Evolutionary conservation across 2,329 filamentous ascomycete genomes (phyloP).

Genomic region (Monosporascus sp.): DNA sequence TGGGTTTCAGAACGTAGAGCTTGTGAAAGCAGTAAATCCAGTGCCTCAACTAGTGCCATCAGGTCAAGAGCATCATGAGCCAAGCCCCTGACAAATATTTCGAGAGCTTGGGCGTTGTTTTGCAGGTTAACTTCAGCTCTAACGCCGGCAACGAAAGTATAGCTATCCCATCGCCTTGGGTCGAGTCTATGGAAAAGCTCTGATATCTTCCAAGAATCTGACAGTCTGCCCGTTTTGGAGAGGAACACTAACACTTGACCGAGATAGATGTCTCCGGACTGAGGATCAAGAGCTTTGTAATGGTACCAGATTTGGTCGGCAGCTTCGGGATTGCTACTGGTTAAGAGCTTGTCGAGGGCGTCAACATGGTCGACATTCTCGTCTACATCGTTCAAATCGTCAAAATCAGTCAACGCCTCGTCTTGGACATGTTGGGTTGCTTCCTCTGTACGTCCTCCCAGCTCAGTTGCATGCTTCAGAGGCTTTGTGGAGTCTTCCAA

Average conservation of each 20-base stretch:
- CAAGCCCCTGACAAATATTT: constrained; percentile 35
- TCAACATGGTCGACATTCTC: constrained; percentile 5
- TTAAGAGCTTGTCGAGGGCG: constrained; percentile 16
- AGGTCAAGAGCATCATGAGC: constrained; percentile 13
- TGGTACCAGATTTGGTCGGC: constrained; percentile 38
- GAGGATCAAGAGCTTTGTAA: constrained; percentile 33
- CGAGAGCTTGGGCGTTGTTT: constrained; percentile 33
- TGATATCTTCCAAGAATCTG: constrained; percentile 41
- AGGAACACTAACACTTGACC: constrained; percentile 37
- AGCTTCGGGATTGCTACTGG: constrained; percentile 10
- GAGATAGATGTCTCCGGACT: constrained; percentile 21
- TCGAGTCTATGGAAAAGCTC: constrained; percentile 38
- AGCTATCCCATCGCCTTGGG: constrained; percentile 33
- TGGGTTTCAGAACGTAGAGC: constrained; percentile 26
- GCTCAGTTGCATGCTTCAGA: not conserved
- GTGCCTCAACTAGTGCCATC: constrained; percentile 29
- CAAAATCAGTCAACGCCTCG: not conserved
- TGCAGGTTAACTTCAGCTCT: constrained; percentile 36
- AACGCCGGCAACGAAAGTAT: constrained; percentile 35
- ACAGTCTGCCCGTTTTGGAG: constrained; percentile 34
- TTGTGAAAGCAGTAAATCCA: constrained; percentile 40
- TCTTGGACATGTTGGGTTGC: not conserved
- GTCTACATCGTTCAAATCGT: not conserved
- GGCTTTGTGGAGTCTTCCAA: not conserved
- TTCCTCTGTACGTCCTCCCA: not conserved